phyloP scores from a whole-genome alignment of 1,139 yeast species.

The Blastobotrys petasosporus region DNA sequence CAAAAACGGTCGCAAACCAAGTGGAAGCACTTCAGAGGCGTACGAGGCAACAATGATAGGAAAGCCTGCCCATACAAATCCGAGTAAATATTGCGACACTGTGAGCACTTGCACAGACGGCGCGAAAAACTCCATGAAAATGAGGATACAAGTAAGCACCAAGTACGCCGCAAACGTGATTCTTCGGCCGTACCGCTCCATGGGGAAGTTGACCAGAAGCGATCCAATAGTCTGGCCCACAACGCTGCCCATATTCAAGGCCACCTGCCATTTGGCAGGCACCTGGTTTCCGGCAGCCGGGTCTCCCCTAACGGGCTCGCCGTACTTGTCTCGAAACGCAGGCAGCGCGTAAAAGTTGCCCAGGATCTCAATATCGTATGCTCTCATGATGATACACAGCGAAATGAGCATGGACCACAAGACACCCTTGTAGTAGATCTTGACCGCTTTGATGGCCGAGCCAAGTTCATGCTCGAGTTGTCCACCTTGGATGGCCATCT shows the following conservation, averaged over 20 bases:
- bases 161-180: conserved; percentile 35
- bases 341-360: conserved; percentile 26
- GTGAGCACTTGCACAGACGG: conserved; percentile 30
- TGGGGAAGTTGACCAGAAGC: conserved; percentile 35
- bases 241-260: conserved; percentile 36
- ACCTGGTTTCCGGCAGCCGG: conserved; percentile 26
- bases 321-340: conserved; percentile 37
- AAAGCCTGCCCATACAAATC: conserved; percentile 38
- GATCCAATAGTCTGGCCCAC: conserved; percentile 40
- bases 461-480: not conserved
- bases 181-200: conserved; percentile 40
- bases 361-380: conserved; percentile 39
- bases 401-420: conserved; percentile 41
- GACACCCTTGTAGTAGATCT: conserved; percentile 35
- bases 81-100: too few species aligned
- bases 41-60: conserved; percentile 40
- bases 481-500: conserved; percentile 1
- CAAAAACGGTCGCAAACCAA: conserved; percentile 38
- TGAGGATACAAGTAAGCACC: conserved; percentile 30
- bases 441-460: conserved; percentile 26
- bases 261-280: conserved; percentile 43
- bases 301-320: conserved; percentile 22
- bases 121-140: conserved; percentile 41
- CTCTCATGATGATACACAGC: conserved; percentile 42
- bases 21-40: conserved; percentile 43